Evolutionary conservation across 257 asterid species (phyloP), one percentile per base, ranked within the genome.

Genomic region (Nicotiana undulata): DNA sequence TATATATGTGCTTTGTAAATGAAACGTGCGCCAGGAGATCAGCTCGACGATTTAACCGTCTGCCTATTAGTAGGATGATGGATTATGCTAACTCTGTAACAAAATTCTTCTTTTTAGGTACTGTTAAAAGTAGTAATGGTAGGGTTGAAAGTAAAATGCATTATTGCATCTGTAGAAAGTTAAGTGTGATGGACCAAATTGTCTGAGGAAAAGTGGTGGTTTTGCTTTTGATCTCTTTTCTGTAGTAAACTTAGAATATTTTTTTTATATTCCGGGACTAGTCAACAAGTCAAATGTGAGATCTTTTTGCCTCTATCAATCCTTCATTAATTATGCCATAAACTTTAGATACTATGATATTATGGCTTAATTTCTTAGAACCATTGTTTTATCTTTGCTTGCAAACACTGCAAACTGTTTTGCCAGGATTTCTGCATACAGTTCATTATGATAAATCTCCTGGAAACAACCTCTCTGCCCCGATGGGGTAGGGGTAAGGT

Each of bases 1-100:
- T 89, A 87, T 83, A 87, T 88, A 88, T 81, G 87, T 88, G 90
- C 88, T 92, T 88, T 90, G 95, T 90, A 90, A 88, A 88, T 89
- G 91, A 85, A 84, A 72, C 12, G 49, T 28, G 88, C 83, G 77
- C 81, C 84, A 31, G 83, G 83, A 44, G 81, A 76, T 72, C 66
- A 77, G 80, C 67, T 37, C 75, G 32, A 58, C 63, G 17, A 64
- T 56, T 64, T 79, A 46, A 75, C 65, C 44, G 52, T 53, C 81
- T 53, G 74, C 68, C 65, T 11, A 58, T 58, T 40, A 75, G 87
- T 76, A 63, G 88, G 88, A 84, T 60, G 81, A 83, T 80, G 87
- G 86, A 78, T 84, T 85, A 87, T 85, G 87, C 89, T 82, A 85
- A 91, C 93, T 79, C 46, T 70, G 89, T 88, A 81, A 86, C 88